Evolutionary conservation across 2,329 filamentous ascomycete genomes (phyloP), one percentile per base, ranked within the genome.

Genomic region (Emydomyces testavorans): DNA sequence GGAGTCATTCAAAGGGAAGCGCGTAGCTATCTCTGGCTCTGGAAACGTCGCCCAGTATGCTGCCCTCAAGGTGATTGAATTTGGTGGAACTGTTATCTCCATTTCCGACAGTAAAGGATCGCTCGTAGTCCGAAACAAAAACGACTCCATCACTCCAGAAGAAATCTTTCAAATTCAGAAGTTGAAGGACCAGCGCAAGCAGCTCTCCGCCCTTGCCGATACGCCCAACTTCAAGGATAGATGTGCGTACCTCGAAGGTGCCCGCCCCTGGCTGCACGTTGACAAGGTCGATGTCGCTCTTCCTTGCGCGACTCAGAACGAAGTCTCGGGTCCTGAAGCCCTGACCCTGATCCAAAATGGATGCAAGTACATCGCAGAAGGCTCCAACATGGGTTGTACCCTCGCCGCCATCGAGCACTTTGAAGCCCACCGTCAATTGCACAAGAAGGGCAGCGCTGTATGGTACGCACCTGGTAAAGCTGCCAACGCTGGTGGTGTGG

Each of bases 401-500:
- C 87, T 92, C 71, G 88, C 85, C 56, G 90, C 90, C 57, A 95
- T 98, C 61, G 85, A 94, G 61, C 74, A 87, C 56, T 96, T 96
- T 66, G 77, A 75, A 15, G 74, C 81, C 60, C 78, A 89, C 58
- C 79, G 75, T 60, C 66, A 74, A 65, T 56, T 59, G 41, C 38
- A 53, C 46, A 78, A 78, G 65, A 80, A 86, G 73, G 79, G 78
- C 55, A 69, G 70, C 45, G 65, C 71, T 5, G 80, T 94, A 68
- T 98, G 92, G 92, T 96, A 96, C 69, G 92, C 85, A 15, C 90
- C 90, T 43, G 90, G 87, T 59, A 96, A 96, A 79, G 92, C 92
- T 26, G 86, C 90, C 72, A 96, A 96, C 75, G 88, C 87, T 58
- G 92, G 92, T 68, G 92, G 92, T 76, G 92, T 96, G 50, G 92